Base-by-base conservation (phyloP, 129 eudicot genomes). In the Flaveria sonorensis region DNA sequence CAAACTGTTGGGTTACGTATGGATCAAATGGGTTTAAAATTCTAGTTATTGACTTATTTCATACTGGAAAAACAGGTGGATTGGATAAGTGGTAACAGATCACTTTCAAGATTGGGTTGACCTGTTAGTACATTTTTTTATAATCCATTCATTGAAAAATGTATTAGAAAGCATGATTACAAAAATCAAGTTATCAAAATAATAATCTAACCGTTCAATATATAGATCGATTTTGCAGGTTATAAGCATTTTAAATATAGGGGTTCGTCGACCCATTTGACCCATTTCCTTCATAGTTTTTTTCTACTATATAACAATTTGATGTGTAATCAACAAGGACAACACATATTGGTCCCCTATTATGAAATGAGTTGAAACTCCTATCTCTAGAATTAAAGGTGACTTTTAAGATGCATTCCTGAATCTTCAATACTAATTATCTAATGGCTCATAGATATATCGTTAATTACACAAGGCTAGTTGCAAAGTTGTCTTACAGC, bases 401-500 rank as follows among this genome's bases (percentile, higher is more conserved):
- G 40, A 60, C 19, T 4, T 11, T 24, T 36, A 24, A 21, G 19
- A 61, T 24, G 19, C 67, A 6, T 30, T 62, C 45, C 68, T 14
- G 45, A 15, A 28, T 62, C 10, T 13, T 62, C 43, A 62, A 28
- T 13, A 28, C 18, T 5, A 62, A 6, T 14, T 28, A 30, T 15
- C 14, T 28, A 28, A 14, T 6, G 21, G 43, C 43, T 28, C n/a
- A 76, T 48, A 48, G 7, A 20, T 20, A 23, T 48, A 32, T 28
- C 72, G 19, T 36, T 64, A 32, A 12, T 45, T 39, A 68, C 60
- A 43, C 21, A 43, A 13, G 12, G 39, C 8, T 60, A 72, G 57
- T 48, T 69, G 45, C 60, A 51, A 28, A n/a, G 18, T 23, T 57
- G 18, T 23, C 53, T 56, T 45, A 75, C 12, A 51, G 20, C 73